phyloP scores from a whole-genome alignment of 1,139 yeast species.

The Blastobotrys buckinghamii region DNA sequence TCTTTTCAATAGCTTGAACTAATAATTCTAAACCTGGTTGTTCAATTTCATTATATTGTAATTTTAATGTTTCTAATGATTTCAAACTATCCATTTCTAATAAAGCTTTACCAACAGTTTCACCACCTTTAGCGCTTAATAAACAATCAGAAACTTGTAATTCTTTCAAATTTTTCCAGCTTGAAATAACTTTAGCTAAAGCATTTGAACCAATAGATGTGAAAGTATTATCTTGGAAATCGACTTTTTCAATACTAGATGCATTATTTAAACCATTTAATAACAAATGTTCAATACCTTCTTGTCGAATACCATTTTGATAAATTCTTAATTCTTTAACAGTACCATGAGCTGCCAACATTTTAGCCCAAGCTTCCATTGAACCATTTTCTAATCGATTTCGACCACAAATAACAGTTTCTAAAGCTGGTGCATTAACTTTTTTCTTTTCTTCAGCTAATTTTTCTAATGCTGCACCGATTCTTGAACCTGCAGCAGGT shows the following conservation, averaged over 20 bases:
- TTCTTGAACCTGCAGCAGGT: slow-evolving; percentile 92
- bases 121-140: slow-evolving; percentile 68
- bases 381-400: slow-evolving; percentile 96
- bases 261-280: slow-evolving; percentile 64
- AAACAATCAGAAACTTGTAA: slow-evolving; percentile 86
- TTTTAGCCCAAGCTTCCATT: slow-evolving; percentile 51
- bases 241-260: slow-evolving; percentile 59
- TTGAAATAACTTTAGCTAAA: slow-evolving; percentile 51
- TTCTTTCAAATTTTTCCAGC: slow-evolving; percentile 60
- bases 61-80: slow-evolving; percentile 52
- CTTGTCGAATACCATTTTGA: slow-evolving; percentile 96
- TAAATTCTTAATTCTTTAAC: slow-evolving; percentile 73
- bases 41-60: slow-evolving; percentile 89
- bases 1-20: slow-evolving; percentile 45
- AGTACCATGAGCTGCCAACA: slow-evolving; percentile 70
- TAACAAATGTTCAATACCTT: slow-evolving; percentile 74
- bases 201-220: slow-evolving; percentile 78
- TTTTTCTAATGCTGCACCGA: slow-evolving; percentile 75
- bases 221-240: slow-evolving; percentile 92
- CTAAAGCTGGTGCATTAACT: slow-evolving; percentile 39
- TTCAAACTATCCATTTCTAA: slow-evolving; percentile 27
- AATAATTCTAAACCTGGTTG: slow-evolving; percentile 55
- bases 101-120: slow-evolving; percentile 40
- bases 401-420: slow-evolving; percentile 92
- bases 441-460: slow-evolving; percentile 60